phyloP scores from a whole-genome alignment of 2,329 filamentous ascomycete genomes.

The Penicillium sp. region DNA sequence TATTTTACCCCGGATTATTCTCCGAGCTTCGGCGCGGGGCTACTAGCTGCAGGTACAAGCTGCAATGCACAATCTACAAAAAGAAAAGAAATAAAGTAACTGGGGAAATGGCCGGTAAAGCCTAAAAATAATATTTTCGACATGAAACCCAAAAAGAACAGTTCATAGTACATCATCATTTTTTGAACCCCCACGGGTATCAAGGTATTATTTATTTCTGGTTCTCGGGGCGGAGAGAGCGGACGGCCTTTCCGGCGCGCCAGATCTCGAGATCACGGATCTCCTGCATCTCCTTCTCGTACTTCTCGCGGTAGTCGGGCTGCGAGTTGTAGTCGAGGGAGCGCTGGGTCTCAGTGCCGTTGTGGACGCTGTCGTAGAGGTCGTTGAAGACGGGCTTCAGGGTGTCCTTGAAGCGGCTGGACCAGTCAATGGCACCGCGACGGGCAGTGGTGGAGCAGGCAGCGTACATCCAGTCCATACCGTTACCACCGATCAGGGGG shows the following conservation, averaged over 20 bases:
- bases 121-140: constrained; percentile 11
- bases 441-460: constrained; percentile 98
- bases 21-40: neutral
- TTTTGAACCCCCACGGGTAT: constrained; percentile 31
- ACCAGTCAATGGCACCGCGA: constrained; percentile 99
- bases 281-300: constrained; percentile 97
- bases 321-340: constrained; percentile 97
- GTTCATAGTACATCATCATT: constrained; percentile 39
- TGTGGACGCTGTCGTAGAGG: constrained; percentile 88
- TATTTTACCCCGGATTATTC: constrained; percentile 10
- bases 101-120: constrained; percentile 7
- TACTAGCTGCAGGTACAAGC: neutral
- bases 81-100: neutral
- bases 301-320: constrained; percentile 93
- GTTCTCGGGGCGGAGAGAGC: constrained; percentile 81
- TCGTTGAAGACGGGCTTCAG: constrained; percentile 98
- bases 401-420: constrained; percentile 91
- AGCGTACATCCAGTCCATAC: constrained; percentile 99
- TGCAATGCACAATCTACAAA: neutral
- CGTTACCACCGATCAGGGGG: constrained; percentile 93
- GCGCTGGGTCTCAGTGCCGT: constrained; percentile 91
- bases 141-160: constrained; percentile 24
- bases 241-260: constrained; percentile 96
- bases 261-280: constrained; percentile 98
- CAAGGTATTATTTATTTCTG: constrained; percentile 60